These are phyloP conservation scores for Ophiostoma pallidulum DNA, from an alignment of 2,329 filamentous ascomycete genomes.

Conservation along the genomic window DNA sequence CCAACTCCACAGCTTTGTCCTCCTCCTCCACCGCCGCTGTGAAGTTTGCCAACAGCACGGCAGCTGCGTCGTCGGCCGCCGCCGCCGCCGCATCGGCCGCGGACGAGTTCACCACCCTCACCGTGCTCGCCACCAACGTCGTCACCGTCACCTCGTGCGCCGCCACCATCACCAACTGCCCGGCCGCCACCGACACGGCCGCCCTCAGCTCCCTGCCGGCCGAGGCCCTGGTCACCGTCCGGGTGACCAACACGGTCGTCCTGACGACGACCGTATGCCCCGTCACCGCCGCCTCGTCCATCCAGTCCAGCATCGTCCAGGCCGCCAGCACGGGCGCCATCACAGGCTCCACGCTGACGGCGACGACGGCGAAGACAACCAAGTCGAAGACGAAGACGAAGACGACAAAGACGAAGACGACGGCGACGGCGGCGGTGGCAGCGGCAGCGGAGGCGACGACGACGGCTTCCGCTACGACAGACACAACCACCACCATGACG, in stretches of 20 bases:
- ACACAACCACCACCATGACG: constrained; percentile 20
- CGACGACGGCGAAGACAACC: constrained; percentile 19
- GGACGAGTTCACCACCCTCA: constrained; percentile 29
- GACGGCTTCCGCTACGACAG: no score
- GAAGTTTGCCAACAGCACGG: constrained; percentile 1
- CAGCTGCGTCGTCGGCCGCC: background rate
- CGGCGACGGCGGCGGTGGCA: constrained; percentile 21
- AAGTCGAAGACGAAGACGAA: constrained; percentile 14
- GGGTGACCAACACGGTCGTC: constrained; percentile 31
- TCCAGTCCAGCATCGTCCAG: constrained; percentile 28
- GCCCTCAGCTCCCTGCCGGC: constrained; percentile 28
- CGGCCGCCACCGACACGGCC: constrained; percentile 24
- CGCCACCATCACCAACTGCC: constrained; percentile 21
- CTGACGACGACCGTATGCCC: constrained; percentile 35
- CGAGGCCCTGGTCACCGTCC: constrained; percentile 22
- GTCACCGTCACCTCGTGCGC: constrained; percentile 25
- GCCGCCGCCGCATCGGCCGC: background rate
- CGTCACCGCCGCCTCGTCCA: constrained; percentile 29
- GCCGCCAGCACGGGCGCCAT: constrained; percentile 25
- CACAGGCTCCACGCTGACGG: constrained; percentile 31
- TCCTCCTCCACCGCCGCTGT: background rate
- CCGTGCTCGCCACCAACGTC: constrained; percentile 32
- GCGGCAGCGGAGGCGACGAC: no score
- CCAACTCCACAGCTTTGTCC: constrained; percentile 2
- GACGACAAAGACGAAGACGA: constrained; percentile 3